A percentile compares a stretch with the other conserved stretches of the same genome.
These are phyloP conservation scores for Metrosideros polymorpha DNA, from an alignment of 441 rosid species.

Conservation along the genomic window DNA sequence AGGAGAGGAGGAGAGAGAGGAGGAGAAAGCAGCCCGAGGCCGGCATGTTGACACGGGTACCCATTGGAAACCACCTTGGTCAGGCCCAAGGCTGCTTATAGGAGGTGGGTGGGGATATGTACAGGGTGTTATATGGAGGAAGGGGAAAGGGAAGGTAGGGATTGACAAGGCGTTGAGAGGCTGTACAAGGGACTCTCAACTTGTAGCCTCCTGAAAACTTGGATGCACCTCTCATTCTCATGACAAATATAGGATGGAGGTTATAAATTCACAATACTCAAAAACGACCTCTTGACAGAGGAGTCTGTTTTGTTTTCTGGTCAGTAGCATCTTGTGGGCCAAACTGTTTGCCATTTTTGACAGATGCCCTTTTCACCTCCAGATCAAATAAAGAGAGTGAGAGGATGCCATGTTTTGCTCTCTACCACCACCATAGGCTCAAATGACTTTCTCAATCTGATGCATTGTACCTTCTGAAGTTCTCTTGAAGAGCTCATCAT, in stretches of 20 bases:
- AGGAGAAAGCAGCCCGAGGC: constrained; percentile 51
- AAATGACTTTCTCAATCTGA: background rate
- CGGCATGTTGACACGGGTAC: constrained; percentile 16
- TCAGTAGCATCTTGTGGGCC: background rate
- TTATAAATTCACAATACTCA: background rate
- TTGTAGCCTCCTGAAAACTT: constrained; percentile 8
- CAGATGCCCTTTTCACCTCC: background rate
- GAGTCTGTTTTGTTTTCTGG: background rate
- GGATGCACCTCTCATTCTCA: constrained; percentile 20
- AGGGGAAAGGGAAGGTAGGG: background rate
- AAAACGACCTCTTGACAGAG: background rate
- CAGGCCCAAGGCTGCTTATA: constrained; percentile 62
- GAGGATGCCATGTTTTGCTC: background rate
- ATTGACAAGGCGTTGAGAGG: constrained; percentile 14
- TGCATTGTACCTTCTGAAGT: background rate
- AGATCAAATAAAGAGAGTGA: background rate
- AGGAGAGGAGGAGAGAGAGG: constrained; percentile 10
- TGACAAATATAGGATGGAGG: background rate
- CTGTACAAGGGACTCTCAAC: background rate
- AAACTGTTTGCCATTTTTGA: background rate
- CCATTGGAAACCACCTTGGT: constrained; percentile 41
- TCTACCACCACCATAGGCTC: background rate
- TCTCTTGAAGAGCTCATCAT: background rate
- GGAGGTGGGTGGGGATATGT: background rate
- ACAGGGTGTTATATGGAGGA: background rate